Evolutionary conservation across 2,329 filamentous ascomycete species (phyloP).

Genomic region (Ophiostoma sp.): DNA sequence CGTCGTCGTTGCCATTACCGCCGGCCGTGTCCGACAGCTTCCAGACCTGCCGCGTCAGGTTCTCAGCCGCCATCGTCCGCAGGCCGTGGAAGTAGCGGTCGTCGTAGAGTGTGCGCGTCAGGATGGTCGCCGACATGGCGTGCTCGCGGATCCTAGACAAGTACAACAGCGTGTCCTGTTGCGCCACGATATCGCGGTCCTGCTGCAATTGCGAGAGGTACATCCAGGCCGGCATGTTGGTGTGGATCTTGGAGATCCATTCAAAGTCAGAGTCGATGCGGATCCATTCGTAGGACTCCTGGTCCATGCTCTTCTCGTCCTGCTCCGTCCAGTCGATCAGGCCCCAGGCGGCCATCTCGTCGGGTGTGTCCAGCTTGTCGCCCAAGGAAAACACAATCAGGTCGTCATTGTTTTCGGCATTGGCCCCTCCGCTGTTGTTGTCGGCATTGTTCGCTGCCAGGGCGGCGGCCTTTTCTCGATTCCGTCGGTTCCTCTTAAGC

Average conservation of each 20-base stretch:
- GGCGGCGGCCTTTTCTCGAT: slow-evolving; percentile 73
- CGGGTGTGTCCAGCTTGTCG: slow-evolving; percentile 79
- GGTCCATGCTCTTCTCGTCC: slow-evolving; percentile 86
- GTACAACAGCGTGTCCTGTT: slow-evolving; percentile 73
- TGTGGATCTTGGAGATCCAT: slow-evolving; percentile 85
- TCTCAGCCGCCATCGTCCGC: slow-evolving; percentile 77
- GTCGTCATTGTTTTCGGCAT: slow-evolving; percentile 59
- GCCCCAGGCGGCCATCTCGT: slow-evolving; percentile 81
- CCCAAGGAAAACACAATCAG: slow-evolving; percentile 85
- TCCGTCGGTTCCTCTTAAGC: slow-evolving; percentile 79
- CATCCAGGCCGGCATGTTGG: slow-evolving; percentile 91
- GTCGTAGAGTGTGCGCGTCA: slow-evolving; percentile 88
- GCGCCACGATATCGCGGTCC: slow-evolving; percentile 93
- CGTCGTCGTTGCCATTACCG: slow-evolving; percentile 11
- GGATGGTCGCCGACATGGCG: slow-evolving; percentile 82
- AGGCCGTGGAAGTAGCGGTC: slow-evolving; percentile 92
- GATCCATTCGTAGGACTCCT: slow-evolving; percentile 98
- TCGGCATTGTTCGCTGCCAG: slow-evolving; percentile 47
- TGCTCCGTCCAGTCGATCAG: slow-evolving; percentile 87
- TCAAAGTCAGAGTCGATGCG: slow-evolving; percentile 97
- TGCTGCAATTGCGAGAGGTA: slow-evolving; percentile 96
- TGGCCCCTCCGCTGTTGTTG: slow-evolving; percentile 44
- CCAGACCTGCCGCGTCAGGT: slow-evolving; percentile 71
- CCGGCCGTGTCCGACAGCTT: slow-evolving; percentile 25
- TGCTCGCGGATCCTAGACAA: slow-evolving; percentile 67